These are phyloP conservation scores for Fusarium nematophilum DNA, from an alignment of 2,329 filamentous ascomycete species.

Conservation along the genomic window DNA sequence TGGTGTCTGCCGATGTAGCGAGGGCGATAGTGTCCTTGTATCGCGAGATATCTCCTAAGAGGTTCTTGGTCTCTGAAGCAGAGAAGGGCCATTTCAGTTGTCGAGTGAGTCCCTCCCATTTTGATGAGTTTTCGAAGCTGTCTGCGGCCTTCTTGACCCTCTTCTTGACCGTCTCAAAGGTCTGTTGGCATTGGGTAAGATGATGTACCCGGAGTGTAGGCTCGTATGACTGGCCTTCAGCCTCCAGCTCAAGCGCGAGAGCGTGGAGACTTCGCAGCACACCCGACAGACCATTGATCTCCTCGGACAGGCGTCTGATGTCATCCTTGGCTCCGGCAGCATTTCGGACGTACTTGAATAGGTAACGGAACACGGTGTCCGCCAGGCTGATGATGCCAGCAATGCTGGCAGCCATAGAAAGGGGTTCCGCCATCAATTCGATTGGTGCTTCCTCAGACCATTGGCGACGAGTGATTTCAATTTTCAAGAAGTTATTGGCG, in stretches of 20 bases:
- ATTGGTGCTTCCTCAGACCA: too few relatives aligned
- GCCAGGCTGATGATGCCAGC: slow-evolving; percentile 17
- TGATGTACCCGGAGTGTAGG: slow-evolving; percentile 3
- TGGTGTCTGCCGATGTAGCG: slow-evolving; percentile 6
- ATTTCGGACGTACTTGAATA: slow-evolving; percentile 5
- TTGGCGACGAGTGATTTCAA: too few relatives aligned
- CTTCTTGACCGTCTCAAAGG: neutral
- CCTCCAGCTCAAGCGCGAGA: slow-evolving; percentile 9
- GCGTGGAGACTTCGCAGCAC: slow-evolving; percentile 2
- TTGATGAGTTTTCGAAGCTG: neutral
- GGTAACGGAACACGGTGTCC: slow-evolving; percentile 5
- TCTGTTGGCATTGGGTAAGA: slow-evolving; percentile 8
- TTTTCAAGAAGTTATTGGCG: too few relatives aligned
- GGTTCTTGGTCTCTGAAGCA: slow-evolving; percentile 8
- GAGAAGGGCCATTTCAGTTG: slow-evolving; percentile 28
- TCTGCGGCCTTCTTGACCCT: neutral
- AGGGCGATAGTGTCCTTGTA: slow-evolving; percentile 7
- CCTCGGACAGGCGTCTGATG: neutral
- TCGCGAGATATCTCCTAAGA: slow-evolving; percentile 9
- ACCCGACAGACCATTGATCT: slow-evolving; percentile 1
- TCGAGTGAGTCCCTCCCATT: neutral
- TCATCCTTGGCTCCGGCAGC: slow-evolving; percentile 1
- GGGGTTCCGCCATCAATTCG: slow-evolving; percentile 24
- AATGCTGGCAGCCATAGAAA: slow-evolving; percentile 16
- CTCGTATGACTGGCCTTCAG: neutral